phyloP scores from a whole-genome alignment of 2,329 filamentous ascomycete species.

The Verticillium albo-atrum region DNA sequence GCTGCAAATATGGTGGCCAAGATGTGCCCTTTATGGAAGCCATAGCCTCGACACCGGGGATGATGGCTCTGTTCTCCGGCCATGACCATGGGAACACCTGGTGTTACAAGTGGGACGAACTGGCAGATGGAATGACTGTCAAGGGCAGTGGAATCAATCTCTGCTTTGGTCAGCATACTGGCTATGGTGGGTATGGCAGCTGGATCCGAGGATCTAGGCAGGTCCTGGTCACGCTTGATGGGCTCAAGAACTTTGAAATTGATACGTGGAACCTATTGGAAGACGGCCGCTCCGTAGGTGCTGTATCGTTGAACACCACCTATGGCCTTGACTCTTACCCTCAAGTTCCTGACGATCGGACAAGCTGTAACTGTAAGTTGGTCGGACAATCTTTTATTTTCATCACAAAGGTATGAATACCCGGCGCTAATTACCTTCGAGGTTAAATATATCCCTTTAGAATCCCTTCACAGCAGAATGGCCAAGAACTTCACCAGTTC shows the following conservation, averaged over 20 bases:
- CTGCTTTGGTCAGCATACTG: constrained; percentile 61
- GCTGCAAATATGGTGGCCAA: constrained; percentile 30
- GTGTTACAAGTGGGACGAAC: constrained; percentile 35
- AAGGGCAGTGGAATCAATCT: constrained; percentile 37
- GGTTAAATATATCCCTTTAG: no score
- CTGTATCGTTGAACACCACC: constrained; percentile 52
- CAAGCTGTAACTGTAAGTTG: constrained; percentile 8
- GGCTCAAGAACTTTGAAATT: constrained; percentile 33
- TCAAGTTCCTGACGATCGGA: constrained; percentile 18
- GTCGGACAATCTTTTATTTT: not conserved
- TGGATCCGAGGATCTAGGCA: constrained; percentile 59
- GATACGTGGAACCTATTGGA: constrained; percentile 61
- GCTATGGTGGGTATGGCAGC: constrained; percentile 65
- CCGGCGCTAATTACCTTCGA: no score
- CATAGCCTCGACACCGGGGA: constrained; percentile 40
- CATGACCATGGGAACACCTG: constrained; percentile 56
- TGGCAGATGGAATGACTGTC: constrained; percentile 10
- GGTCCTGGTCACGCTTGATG: constrained; percentile 40
- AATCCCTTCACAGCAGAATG: no score
- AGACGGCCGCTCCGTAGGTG: constrained; percentile 43
- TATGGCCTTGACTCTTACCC: constrained; percentile 53
- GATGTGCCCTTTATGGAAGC: constrained; percentile 55
- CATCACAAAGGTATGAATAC: not conserved
- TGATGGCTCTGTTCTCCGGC: constrained; percentile 51
- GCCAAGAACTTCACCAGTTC: no score